Evolutionary conservation across 345 rosid species (phyloP).

Genomic region (Aethionema arabicum): DNA sequence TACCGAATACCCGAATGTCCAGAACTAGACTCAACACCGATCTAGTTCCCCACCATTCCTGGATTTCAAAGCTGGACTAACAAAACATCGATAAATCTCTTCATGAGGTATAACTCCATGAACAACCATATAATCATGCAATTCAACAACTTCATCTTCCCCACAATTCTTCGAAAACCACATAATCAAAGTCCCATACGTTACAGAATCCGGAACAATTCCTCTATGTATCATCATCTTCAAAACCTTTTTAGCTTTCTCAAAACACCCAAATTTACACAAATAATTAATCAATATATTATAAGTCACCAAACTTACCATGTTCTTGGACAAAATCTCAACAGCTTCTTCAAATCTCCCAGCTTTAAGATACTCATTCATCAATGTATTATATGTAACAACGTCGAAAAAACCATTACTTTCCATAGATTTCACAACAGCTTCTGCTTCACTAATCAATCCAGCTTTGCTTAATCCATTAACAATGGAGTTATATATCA

Average conservation of each 20-base stretch:
- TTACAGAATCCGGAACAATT: slow-evolving; percentile 47
- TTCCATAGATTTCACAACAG: slow-evolving; percentile 23
- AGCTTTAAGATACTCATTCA: slow-evolving; percentile 43
- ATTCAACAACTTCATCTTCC: slow-evolving; percentile 49
- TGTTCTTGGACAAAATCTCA: slow-evolving; percentile 26
- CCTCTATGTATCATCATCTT: slow-evolving; percentile 44
- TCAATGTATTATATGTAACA: slow-evolving; percentile 53
- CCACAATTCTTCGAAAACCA: slow-evolving; percentile 40
- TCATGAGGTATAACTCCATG: slow-evolving; percentile 53
- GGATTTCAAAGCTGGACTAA: slow-evolving; percentile 32
- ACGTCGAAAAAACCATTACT: slow-evolving; percentile 29
- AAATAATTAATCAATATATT: slow-evolving; percentile 54
- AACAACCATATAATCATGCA: slow-evolving; percentile 65
- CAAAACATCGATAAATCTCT: slow-evolving; percentile 35
- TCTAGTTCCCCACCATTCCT: too few species aligned
- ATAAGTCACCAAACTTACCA: slow-evolving; percentile 46
- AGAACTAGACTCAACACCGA: too few species aligned
- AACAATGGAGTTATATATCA: slow-evolving; percentile 53
- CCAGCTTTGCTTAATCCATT: slow-evolving; percentile 59
- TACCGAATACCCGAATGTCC: too few species aligned
- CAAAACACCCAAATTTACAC: slow-evolving; percentile 53
- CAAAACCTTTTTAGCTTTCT: slow-evolving; percentile 51
- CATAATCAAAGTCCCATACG: slow-evolving; percentile 53
- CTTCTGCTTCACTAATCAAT: slow-evolving; percentile 29
- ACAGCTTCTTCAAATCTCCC: slow-evolving; percentile 47